Base-by-base conservation (phyloP, 352 stramenopile genomes). In the Phytophthora aleatoria region DNA sequence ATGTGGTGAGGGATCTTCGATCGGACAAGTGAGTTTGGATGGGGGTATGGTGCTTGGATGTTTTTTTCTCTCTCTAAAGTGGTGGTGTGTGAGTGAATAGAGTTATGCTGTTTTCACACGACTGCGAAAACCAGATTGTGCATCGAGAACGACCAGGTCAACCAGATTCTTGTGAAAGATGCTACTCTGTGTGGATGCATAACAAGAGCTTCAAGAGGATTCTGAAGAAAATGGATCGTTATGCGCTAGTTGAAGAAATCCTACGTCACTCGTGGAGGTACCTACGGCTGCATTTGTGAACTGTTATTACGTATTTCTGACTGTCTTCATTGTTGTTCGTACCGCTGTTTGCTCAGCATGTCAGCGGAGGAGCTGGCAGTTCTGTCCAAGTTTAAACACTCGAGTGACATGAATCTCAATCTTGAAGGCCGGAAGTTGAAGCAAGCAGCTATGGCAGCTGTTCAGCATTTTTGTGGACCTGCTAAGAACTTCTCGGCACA, bases 191-290 rank as follows among this genome's bases (percentile, higher is more conserved):
- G 8, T 90, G 81, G 81, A 45, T 82, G 33, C 60, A 81, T 50
- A 77, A 88, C 67, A 88, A 90, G 55, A 88, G 76, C 53, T 90
- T 90, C 53, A 84, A 83, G 61, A 76, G 77, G 47, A 86, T 87
- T 47, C 58, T 90, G 7, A 85, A 87, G 70, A 87, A 87, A 45
- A 88, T 88, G 81, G 73, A 85, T 33, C 79, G 81, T 9, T 90
- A 90, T 54, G 76, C 71, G 38, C 73, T 76, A 5, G 70, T 88
- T 11, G 81, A 90, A 67, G 73, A 76, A 38, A 82, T 88, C 15
- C 57, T 90, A 41, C 74, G 77, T 15, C 79, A 77, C 26, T 81
- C 77, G 20, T 90, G 81, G 81, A 87, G 76, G 81, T 89, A 51
- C 24, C 10, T 26, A 8, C 7, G 4, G n/a, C 27, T 45, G 13